Evolutionary conservation across 768 basidiomycete genomes (phyloP).

Genomic region (Termitomyces sp.): DNA sequence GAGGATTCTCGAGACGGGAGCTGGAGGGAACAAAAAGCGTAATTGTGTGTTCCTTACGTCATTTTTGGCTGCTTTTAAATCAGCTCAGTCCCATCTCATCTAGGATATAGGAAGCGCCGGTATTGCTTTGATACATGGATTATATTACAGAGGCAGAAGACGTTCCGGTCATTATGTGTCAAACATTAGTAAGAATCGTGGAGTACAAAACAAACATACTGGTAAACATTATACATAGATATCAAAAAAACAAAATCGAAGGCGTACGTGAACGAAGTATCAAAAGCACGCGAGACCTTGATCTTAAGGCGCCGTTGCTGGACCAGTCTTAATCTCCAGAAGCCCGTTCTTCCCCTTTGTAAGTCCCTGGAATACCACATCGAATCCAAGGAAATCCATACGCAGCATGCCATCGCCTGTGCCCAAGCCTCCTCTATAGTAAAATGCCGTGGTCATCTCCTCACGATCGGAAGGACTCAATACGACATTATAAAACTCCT

Average conservation of each 20-base stretch:
- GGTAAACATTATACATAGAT: background rate
- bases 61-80: background rate
- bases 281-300: background rate
- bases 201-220: background rate
- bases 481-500: slow-evolving; percentile 42
- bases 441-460: slow-evolving; percentile 31
- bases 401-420: slow-evolving; percentile 29
- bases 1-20: slow-evolving; percentile 65
- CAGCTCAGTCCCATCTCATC: background rate
- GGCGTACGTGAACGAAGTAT: background rate
- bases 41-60: background rate
- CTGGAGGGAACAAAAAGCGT: slow-evolving; percentile 46
- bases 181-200: background rate
- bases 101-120: background rate
- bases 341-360: slow-evolving; percentile 20
- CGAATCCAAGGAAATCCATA: slow-evolving; percentile 45
- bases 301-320: background rate
- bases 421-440: slow-evolving; percentile 27
- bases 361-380: slow-evolving; percentile 30
- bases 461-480: slow-evolving; percentile 37
- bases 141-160: background rate
- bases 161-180: background rate
- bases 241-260: background rate
- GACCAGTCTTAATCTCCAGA: slow-evolving; percentile 25
- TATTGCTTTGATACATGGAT: background rate